These are phyloP conservation scores for Coemansia sp. DNA, from an alignment of 192 early-diverging fungal genomes.

Conservation along the genomic window DNA sequence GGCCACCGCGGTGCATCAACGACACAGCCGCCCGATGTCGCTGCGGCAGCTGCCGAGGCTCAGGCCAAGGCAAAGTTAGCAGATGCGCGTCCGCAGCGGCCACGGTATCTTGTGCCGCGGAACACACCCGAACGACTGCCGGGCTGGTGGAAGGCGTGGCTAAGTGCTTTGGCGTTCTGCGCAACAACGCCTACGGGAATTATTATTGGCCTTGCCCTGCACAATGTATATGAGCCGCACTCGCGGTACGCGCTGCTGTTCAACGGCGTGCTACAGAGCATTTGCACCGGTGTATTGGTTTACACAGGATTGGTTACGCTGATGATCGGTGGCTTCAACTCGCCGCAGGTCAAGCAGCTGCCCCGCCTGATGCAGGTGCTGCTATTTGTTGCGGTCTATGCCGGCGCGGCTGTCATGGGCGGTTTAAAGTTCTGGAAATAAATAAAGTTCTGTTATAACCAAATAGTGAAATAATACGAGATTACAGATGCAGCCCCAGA, in stretches of 20 bases:
- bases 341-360: constrained; percentile 31
- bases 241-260: constrained; percentile 57
- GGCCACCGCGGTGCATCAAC: constrained; percentile 7
- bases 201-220: constrained; percentile 71
- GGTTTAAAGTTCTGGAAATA: constrained; percentile 42
- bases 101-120: constrained; percentile 24
- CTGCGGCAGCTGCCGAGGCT: not conserved
- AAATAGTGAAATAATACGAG: not conserved
- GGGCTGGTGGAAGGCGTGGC: constrained; percentile 50
- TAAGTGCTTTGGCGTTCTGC: constrained; percentile 58
- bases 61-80: not conserved
- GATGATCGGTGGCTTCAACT: constrained; percentile 63
- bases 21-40: constrained; percentile 8
- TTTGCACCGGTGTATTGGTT: constrained; percentile 72
- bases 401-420: constrained; percentile 41
- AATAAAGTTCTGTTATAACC: not conserved
- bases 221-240: constrained; percentile 59
- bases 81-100: not conserved
- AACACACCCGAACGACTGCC: constrained; percentile 33
- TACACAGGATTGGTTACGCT: constrained; percentile 71
- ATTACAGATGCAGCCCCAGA: constrained; percentile 11
- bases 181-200: constrained; percentile 76
- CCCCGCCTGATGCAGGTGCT: constrained; percentile 12
- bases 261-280: constrained; percentile 68
- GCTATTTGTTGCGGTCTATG: constrained; percentile 41